Conservation (phyloP, 805 yeast species). For the Candida michaelii region DNA sequence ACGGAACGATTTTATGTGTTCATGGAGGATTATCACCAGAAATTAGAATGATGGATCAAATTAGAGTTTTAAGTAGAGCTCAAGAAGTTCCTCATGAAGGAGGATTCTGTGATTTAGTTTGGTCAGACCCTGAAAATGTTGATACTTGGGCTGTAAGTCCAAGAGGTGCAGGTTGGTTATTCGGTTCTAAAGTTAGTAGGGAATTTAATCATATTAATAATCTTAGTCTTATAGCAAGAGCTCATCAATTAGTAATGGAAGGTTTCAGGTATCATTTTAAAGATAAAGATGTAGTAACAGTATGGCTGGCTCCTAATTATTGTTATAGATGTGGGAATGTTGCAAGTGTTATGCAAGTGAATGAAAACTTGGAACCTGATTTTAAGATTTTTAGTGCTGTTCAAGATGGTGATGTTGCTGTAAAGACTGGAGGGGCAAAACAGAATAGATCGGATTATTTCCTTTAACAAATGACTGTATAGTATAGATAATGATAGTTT, state of each 20-base stretch:
- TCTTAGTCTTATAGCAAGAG: slow-evolving; percentile 84
- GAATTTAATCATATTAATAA: slow-evolving; percentile 96
- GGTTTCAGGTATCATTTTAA: slow-evolving; percentile 96
- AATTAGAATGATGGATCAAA: slow-evolving; percentile 95
- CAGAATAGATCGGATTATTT: slow-evolving; percentile 49
- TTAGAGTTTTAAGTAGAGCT: slow-evolving; percentile 89
- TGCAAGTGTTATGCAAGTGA: slow-evolving; percentile 96
- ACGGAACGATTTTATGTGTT: slow-evolving; percentile 90
- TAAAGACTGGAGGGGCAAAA: slow-evolving; percentile 37
- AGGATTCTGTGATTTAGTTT: slow-evolving; percentile 93
- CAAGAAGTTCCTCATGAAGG: slow-evolving; percentile 99
- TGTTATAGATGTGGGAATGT: slow-evolving; percentile 98
- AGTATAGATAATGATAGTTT: no score
- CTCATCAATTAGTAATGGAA: slow-evolving; percentile 98
- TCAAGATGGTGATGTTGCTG: slow-evolving; percentile 66
- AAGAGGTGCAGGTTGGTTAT: slow-evolving; percentile 98
- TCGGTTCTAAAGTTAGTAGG: slow-evolving; percentile 90
- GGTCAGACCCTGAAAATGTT: slow-evolving; percentile 98
- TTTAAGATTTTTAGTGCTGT: slow-evolving; percentile 95
- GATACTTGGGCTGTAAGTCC: slow-evolving; percentile 98
- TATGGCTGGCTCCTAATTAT: slow-evolving; percentile 97
- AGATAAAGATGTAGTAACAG: slow-evolving; percentile 95
- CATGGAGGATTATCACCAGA: slow-evolving; percentile 98
- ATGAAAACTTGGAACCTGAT: slow-evolving; percentile 80
- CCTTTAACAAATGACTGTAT: slow-evolving; percentile 20